Conservation (phyloP, 2,329 filamentous ascomycete genomes). For the Aureobasidium lini region DNA sequence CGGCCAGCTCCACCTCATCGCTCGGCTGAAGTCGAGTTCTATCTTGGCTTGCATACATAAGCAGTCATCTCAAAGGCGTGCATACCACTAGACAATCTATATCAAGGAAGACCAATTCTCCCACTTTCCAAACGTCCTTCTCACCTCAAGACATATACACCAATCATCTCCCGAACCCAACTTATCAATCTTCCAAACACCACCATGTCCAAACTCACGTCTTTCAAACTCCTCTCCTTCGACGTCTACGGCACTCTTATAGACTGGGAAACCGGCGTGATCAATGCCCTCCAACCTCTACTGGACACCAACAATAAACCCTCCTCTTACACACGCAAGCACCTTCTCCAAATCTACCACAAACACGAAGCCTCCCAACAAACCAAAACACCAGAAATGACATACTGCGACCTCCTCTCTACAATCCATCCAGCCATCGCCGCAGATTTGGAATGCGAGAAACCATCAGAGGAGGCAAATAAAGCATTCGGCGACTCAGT, state of each 20-base stretch:
- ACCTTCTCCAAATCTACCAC: slow-evolving; percentile 38
- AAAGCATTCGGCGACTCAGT: slow-evolving; percentile 44
- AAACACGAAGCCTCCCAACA: slow-evolving; percentile 31
- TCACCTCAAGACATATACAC: not conserved
- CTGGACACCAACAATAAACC: slow-evolving; percentile 39
- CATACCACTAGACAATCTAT: too few species aligned
- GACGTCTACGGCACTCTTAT: slow-evolving; percentile 76
- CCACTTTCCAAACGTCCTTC: not conserved
- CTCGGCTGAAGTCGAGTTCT: not conserved
- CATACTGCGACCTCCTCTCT: not conserved
- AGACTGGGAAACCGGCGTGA: slow-evolving; percentile 67
- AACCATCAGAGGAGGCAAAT: slow-evolving; percentile 26
- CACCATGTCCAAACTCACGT: slow-evolving; percentile 4
- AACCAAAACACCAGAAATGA: slow-evolving; percentile 3
- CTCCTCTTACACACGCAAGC: slow-evolving; percentile 34
- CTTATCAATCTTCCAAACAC: not conserved
- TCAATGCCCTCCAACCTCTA: slow-evolving; percentile 39
- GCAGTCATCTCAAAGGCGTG: not conserved
- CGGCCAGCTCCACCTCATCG: not conserved
- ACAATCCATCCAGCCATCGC: not conserved
- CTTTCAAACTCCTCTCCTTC: slow-evolving; percentile 52
- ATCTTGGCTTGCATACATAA: not conserved
- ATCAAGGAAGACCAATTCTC: too few species aligned
- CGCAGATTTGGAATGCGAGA: not conserved
- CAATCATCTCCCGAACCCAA: not conserved